These are phyloP conservation scores for Trametes maxima DNA, from an alignment of 768 basidiomycete genomes.

Conservation along the genomic window DNA sequence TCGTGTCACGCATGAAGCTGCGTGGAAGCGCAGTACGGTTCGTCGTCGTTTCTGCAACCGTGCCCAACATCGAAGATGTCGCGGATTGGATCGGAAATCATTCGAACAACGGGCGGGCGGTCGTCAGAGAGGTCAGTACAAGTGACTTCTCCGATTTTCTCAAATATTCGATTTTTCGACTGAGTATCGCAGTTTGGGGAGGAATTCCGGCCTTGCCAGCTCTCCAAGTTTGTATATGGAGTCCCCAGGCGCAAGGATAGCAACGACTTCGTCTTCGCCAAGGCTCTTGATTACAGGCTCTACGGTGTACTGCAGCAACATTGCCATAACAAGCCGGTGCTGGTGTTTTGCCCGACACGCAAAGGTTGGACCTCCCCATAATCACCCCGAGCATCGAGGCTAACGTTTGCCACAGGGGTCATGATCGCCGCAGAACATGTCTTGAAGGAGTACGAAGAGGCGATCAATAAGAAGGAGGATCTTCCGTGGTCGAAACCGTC, in stretches of 20 bases:
- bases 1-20: constrained; percentile 91
- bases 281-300: constrained; percentile 69
- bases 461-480: constrained; percentile 46
- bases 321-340: constrained; percentile 77
- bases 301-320: constrained; percentile 74
- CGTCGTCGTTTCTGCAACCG: constrained; percentile 89
- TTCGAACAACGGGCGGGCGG: constrained; percentile 48
- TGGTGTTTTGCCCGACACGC: constrained; percentile 88
- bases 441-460: constrained; percentile 68
- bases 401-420: constrained; percentile 34
- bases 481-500: constrained; percentile 72
- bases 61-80: constrained; percentile 91
- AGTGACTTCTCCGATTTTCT: too few relatives aligned
- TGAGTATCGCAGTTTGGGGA: constrained; percentile 75
- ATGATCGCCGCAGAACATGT: constrained; percentile 74
- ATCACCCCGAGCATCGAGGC: background rate
- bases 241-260: constrained; percentile 59
- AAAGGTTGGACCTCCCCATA: constrained; percentile 53
- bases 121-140: constrained; percentile 64
- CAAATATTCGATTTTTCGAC: background rate
- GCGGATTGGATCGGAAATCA: constrained; percentile 80
- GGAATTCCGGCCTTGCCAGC: constrained; percentile 84
- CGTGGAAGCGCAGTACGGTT: constrained; percentile 75
- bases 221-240: constrained; percentile 73
- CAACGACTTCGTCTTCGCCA: constrained; percentile 81